Base-by-base conservation (phyloP, 129 eudicot species). In the Gnaphalium uliginosum region DNA sequence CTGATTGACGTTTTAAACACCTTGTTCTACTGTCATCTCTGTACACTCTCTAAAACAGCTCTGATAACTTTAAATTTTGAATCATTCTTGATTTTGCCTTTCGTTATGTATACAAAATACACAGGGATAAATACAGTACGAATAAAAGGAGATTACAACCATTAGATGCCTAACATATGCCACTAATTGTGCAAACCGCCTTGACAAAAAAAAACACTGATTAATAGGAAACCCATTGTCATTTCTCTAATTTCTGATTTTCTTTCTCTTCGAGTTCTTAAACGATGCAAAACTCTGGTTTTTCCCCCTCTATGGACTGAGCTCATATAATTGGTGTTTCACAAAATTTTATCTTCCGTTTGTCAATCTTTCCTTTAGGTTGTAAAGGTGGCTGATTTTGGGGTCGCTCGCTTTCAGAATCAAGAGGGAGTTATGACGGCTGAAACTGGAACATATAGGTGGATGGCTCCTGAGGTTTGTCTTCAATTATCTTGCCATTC, bases 391-490 rank as follows among this genome's bases (percentile, higher is more conserved):
- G 97, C 98, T 46, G 98, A 94, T 85, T 94, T 94, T 85, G 97
- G 98, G 76, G 90, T 94, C 59, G 98, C 98, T 71, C 93, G 97
- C 77, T 94, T 94, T 82, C 93, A 77, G 85, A 85, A 83, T 73
- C 86, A 82, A 53, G 97, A 84, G 76, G 98, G 97, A 68, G 93
- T 83, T 29, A 94, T 94, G 98, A 94, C 98, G n/a, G 98, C 98
- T 35, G 97, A 93, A 84, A 93, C 98, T 0, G 98, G 98, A 80
- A 93, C 98, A n/a, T 93, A 93, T 74, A 85, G 98, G 81, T 94
- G 98, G 98, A 94, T 94, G 98, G 97, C 98, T 66, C 98, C 98
- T 19, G 98, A 94, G 98, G 98, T 94, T 60, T 59, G 77, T 51
- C 29, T 77, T 70, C 69, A 51, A 62, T 70, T 8, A 59, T 68